Percentiles rank a stretch among this genome's conserved stretches.
These are phyloP conservation scores for Suillus sp. DNA, from an alignment of 768 basidiomycete species.

Conservation along the genomic window DNA sequence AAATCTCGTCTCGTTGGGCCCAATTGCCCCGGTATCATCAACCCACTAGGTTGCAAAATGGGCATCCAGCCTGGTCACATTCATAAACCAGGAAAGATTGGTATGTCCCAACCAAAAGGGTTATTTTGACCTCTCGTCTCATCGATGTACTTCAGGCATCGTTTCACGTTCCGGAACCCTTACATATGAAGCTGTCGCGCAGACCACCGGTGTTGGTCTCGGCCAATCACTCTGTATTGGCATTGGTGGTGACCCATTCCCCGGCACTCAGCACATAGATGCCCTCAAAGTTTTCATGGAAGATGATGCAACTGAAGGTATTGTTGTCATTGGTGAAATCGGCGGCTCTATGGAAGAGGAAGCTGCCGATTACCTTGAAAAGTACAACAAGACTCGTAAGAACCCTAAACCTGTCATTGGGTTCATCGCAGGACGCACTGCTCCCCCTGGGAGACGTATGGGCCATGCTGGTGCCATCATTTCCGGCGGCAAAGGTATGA, in stretches of 20 bases:
- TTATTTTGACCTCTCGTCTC: background rate
- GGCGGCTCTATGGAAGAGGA: constrained; percentile 99
- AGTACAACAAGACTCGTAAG: constrained; percentile 85
- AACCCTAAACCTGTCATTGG: constrained; percentile 95
- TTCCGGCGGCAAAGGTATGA: constrained; percentile 89
- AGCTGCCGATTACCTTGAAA: constrained; percentile 93
- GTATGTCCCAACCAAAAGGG: constrained; percentile 42
- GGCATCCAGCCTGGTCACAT: constrained; percentile 98
- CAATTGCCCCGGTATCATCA: constrained; percentile 98
- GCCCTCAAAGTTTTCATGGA: constrained; percentile 95
- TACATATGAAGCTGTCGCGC: constrained; percentile 98
- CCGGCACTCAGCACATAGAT: constrained; percentile 93
- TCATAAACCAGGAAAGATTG: constrained; percentile 94
- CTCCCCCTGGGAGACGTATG: constrained; percentile 97
- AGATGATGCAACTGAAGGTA: constrained; percentile 94
- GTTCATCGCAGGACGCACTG: constrained; percentile 97
- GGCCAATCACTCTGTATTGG: constrained; percentile 97
- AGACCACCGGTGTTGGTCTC: constrained; percentile 93
- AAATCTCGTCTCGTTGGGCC: constrained; percentile 96
- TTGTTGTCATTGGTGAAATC: constrained; percentile 98
- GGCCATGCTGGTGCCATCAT: constrained; percentile 99
- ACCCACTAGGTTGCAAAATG: constrained; percentile 98
- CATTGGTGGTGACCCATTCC: constrained; percentile 97
- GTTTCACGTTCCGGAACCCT: constrained; percentile 95
- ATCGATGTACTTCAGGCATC: constrained; percentile 56